Conservation (phyloP, 2,329 filamentous ascomycete species). For the Thielaviopsis euricoi region DNA sequence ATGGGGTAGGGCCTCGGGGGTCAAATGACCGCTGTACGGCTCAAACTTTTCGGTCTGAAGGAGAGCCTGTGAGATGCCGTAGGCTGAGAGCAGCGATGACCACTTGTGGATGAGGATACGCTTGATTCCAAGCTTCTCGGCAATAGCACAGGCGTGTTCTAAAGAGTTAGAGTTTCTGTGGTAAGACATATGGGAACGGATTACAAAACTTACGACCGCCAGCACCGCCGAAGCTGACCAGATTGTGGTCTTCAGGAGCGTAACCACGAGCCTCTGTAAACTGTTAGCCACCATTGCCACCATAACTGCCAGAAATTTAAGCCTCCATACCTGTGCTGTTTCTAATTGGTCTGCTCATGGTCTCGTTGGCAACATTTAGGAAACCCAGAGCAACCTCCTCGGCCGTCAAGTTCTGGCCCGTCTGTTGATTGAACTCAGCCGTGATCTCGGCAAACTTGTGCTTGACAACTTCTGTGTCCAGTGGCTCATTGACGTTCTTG, state of each 20-base stretch:
- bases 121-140: slow-evolving; percentile 25
- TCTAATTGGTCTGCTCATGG: slow-evolving; percentile 60
- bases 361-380: slow-evolving; percentile 58
- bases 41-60: slow-evolving; percentile 25
- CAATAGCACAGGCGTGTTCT: slow-evolving; percentile 28
- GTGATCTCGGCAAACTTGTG: slow-evolving; percentile 27
- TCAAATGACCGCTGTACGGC: slow-evolving; percentile 19
- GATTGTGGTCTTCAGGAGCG: slow-evolving; percentile 20
- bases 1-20: slow-evolving; percentile 9
- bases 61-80: slow-evolving; percentile 29
- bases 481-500: slow-evolving; percentile 41
- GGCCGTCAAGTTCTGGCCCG: slow-evolving; percentile 17
- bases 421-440: slow-evolving; percentile 18
- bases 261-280: slow-evolving; percentile 26
- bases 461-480: slow-evolving; percentile 25
- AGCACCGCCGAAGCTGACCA: slow-evolving; percentile 21
- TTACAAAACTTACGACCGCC: not conserved
- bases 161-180: slow-evolving; percentile 18
- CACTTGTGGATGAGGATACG: slow-evolving; percentile 28
- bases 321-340: slow-evolving; percentile 35
- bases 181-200: slow-evolving; percentile 1
- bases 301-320: slow-evolving; percentile 41
- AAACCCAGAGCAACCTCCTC: slow-evolving; percentile 48
- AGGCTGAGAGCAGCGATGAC: slow-evolving; percentile 29
- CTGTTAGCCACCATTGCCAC: slow-evolving; percentile 58